Base-by-base conservation (phyloP, 306 rosid genomes). In the Nissolia schottii region DNA sequence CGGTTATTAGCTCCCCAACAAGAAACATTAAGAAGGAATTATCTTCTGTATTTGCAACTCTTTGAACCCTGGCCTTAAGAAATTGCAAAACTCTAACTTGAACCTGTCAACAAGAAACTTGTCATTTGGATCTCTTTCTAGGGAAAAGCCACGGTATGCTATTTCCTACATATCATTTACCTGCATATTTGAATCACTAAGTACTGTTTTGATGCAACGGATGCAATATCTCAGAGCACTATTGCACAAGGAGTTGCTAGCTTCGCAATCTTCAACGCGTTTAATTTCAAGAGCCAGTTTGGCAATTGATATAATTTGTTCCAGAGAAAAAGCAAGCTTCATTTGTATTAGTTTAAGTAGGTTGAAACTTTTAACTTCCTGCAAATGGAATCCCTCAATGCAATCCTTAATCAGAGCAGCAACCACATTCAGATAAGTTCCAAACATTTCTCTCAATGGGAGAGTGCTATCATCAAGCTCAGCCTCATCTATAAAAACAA, bases 301-400 rank as follows among this genome's bases (percentile, higher is more conserved):
- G 29, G 89, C 83, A 79, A 87, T 75, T 75, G 76, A 85, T 80
- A 89, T 63, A 72, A 73, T 84, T 82, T 91, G 97, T 59, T 94
- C 96, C 51, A 87, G 86, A 79, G 84, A 87, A 85, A 91, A 91
- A 61, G 83, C 90, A 84, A 94, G 95, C 83, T 94, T 91, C 70
- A 75, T 79, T 77, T 89, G 95, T 75, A 79, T 74, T 46, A 89
- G 71, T 67, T 78, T 84, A 67, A 14, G 73, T 34, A 77, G 68
- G 63, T 71, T 79, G 58, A 83, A 79, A 59, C 75, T 84, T 77
- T 77, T 87, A 70, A 70, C 84, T 67, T 84, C 92, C 77, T 46
- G 77, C 64, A 84, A 73, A 86, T 78, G 92, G 76, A 87, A 83
- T 67, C 83, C 86, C 85, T 81, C 77, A n/a, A 87, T 83, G 85